Evolutionary conservation across 164 flowering plant species (phyloP), one percentile per base, ranked within the genome.

Genomic region (Nymphaea colorata): DNA sequence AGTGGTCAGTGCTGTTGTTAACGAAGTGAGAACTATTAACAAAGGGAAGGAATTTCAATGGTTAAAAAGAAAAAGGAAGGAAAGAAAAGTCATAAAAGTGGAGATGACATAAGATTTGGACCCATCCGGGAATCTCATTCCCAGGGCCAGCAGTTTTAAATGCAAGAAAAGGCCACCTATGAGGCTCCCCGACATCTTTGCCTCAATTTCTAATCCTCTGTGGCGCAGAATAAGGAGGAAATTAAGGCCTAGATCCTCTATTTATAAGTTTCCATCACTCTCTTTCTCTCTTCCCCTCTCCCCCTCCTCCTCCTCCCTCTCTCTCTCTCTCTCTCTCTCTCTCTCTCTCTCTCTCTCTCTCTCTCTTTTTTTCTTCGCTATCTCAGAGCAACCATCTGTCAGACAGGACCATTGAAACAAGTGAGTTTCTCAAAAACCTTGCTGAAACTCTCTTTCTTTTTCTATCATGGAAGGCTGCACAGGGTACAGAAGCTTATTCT

Each of bases 181-280:
- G 72, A 74, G 74, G 62, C 57, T 73, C 80, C 69, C 81, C 77
- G 66, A 76, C 75, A 76, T 80, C 75, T 25, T 79, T 84, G 86
- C 82, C 89, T 77, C 77, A 73, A 70, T 79, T 85, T 78, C 79
- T 83, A 85, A 77, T 6, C 80, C 83, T 79, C 67, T 80, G 85
- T 75, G 87, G 87, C 88, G 81, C 80, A 75, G 81, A 85, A 89
- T 87, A 85, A 84, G 97, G 85, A 91, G 86, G 74, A 87, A 87
- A 81, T 88, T 81, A 83, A 79, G 86, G 87, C 88, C 12, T 51
- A 77, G 67, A 64, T 76, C 77, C 12, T 17, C 11, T 10, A 41
- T 61, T 25, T 17, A 17, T 7, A 61, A 61, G n/a, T 17, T 17
- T 71, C 66, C 75, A 75, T 62, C 43, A 75, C 66, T 67, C 57